Conservation (phyloP, 2,329 filamentous ascomycete species). For the Mycocentrospora acerina region DNA sequence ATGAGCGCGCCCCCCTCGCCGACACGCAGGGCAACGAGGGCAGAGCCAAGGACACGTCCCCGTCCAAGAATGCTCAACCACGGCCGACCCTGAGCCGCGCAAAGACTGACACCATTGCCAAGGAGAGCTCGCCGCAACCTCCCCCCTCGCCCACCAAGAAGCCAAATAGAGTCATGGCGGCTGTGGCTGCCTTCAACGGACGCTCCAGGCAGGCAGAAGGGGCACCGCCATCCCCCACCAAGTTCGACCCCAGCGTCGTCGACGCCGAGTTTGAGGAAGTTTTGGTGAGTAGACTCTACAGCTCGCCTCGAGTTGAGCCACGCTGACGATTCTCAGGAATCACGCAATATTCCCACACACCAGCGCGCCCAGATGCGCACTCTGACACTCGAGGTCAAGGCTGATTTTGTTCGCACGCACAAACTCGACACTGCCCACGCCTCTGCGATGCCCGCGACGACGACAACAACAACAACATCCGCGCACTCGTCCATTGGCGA, state of each 20-base stretch:
- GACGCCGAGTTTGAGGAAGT: slow-evolving; percentile 65
- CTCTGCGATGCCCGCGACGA: too few relatives aligned
- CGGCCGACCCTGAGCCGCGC: slow-evolving; percentile 27
- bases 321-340: slow-evolving; percentile 62
- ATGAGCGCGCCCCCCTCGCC: slow-evolving; percentile 34
- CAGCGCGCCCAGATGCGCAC: slow-evolving; percentile 94
- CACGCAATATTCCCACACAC: slow-evolving; percentile 89
- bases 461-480: slow-evolving; percentile 52
- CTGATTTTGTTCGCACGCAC: slow-evolving; percentile 91
- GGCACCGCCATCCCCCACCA: slow-evolving; percentile 31
- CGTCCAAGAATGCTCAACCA: slow-evolving; percentile 17
- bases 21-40: slow-evolving; percentile 38
- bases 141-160: slow-evolving; percentile 37
- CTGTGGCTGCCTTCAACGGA: slow-evolving; percentile 63
- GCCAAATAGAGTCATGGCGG: slow-evolving; percentile 61
- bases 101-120: slow-evolving; percentile 25
- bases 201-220: slow-evolving; percentile 48
- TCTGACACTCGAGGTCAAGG: slow-evolving; percentile 85
- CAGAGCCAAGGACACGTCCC: slow-evolving; percentile 24
- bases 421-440: slow-evolving; percentile 61
- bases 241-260: slow-evolving; percentile 55
- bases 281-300: slow-evolving; percentile 57
- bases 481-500: slow-evolving; percentile 40
- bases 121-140: slow-evolving; percentile 13
- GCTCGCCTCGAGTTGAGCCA: slow-evolving; percentile 10